Base-by-base conservation (phyloP, 345 rosid genomes). In the Cardamine chenopodiifolia region DNA sequence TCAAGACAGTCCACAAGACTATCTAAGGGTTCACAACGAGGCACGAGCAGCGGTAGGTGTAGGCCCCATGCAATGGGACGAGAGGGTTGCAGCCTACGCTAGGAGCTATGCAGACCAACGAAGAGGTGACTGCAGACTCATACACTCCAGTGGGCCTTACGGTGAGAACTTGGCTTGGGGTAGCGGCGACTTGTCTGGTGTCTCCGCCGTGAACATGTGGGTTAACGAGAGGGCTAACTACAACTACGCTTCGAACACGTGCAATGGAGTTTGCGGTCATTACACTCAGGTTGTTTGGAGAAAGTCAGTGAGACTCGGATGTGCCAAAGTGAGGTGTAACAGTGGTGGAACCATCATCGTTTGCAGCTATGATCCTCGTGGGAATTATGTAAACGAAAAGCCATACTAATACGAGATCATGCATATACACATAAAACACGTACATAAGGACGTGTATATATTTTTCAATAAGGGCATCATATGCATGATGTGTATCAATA, bases 211-310 rank as follows among this genome's bases (percentile, higher is more conserved):
- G 68, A 75, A 52, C 7, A 0, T 61, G 37, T 75, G 79, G 79
- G 79, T 75, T 13, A 2, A 17, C 4, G 74, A 75, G 64, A 75
- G 32, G 58, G 42, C 70, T 61, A 32, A 42, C 70, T 75, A 75
- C 62, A 13, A 75, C 74, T 68, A 75, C 14, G 0, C 1, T 52
- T 0, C 50, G 0, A 75, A 75, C 70, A 52, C 64, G 6, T 75
- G 79, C 29, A 75, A 61, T 1, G 74, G 70, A 68, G 70, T 2
- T 8, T 75, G 79, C 7, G 18, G 49, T 42, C 79, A 75, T 1
- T 75, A 75, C 44, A 75, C 79, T 52, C 79, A 75, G 23, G 74
- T 75, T 14, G 79, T 75, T 42, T 75, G 79, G 79, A 53, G 64
- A 53, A 75, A 75, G 0, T 75, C 74, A 23, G 70, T 75, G 74